Percentiles rank a stretch among this genome's conserved stretches.
Conservation (phyloP, 2,329 filamentous ascomycete genomes). For the Talaromyces sp. region DNA sequence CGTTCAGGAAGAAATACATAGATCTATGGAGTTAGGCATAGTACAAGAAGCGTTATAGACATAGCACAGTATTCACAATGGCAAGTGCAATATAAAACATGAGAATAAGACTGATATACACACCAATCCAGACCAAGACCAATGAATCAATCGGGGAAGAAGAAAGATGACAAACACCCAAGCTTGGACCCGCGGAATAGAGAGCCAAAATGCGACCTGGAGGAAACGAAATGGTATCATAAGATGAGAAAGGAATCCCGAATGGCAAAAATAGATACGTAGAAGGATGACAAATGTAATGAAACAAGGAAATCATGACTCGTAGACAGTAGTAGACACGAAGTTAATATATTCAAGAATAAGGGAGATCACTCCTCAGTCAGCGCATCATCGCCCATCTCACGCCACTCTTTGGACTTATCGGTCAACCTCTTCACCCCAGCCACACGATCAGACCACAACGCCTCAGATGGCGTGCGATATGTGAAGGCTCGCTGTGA, state of each 20-base stretch:
- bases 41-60: no score
- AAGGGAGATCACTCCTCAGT: constrained; percentile 44
- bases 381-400: constrained; percentile 70
- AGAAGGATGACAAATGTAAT: constrained; percentile 5
- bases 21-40: no score
- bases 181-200: not conserved
- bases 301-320: not conserved
- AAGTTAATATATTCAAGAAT: not conserved
- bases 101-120: no score
- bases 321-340: not conserved
- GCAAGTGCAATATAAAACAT: no score
- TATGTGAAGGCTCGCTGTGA: constrained; percentile 92
- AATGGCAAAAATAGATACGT: constrained; percentile 11
- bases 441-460: constrained; percentile 78
- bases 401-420: constrained; percentile 84
- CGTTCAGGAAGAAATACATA: no score
- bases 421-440: constrained; percentile 80
- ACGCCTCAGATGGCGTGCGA: constrained; percentile 77
- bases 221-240: constrained; percentile 36
- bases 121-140: no score
- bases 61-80: no score
- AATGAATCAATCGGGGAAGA: no score
- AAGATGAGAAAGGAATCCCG: constrained; percentile 21
- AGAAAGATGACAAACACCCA: not conserved
- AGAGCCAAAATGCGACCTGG: constrained; percentile 5